Percentiles rank a stretch among this genome's conserved stretches.
These are phyloP conservation scores for Coemansia sp. DNA, from an alignment of 192 early-diverging fungal genomes.

Conservation along the genomic window DNA sequence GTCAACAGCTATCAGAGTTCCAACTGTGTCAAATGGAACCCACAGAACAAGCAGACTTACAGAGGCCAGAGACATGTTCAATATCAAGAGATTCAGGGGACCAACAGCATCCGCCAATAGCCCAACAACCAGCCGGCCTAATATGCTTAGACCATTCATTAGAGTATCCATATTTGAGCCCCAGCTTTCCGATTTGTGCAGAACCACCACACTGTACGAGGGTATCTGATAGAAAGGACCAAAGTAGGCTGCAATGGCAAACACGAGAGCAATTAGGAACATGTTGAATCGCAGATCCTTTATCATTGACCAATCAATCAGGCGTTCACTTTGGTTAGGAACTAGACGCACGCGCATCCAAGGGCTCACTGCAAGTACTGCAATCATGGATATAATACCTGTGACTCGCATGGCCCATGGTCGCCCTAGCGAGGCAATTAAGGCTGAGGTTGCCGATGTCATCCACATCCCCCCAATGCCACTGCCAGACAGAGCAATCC, in stretches of 20 bases:
- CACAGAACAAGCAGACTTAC: conserved; percentile 42
- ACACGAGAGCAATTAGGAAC: conserved; percentile 34
- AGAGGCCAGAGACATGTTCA: conserved; percentile 27
- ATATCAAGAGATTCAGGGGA: conserved; percentile 42
- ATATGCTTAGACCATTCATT: conserved; percentile 50
- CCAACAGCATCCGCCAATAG: conserved; percentile 38
- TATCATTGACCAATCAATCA: conserved; percentile 47
- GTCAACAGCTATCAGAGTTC: conserved; percentile 25
- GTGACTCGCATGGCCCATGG: conserved; percentile 59
- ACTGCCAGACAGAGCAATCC: conserved; percentile 55
- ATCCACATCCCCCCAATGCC: conserved; percentile 58
- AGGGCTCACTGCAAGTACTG: conserved; percentile 45
- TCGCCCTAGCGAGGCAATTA: conserved; percentile 46
- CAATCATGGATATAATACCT: conserved; percentile 44
- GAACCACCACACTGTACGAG: conserved; percentile 47
- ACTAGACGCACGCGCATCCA: conserved; percentile 51
- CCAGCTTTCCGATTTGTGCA: conserved; percentile 47
- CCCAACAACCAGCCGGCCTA: conserved; percentile 42
- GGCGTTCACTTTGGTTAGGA: conserved; percentile 31
- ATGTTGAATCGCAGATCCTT: conserved; percentile 39
- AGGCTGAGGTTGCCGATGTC: conserved; percentile 49
- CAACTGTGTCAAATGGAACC: conserved; percentile 44
- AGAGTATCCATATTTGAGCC: conserved; percentile 53
- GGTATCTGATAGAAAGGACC: conserved; percentile 53
- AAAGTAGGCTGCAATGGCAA: conserved; percentile 50